These are phyloP conservation scores for Fusarium sp. DNA, from an alignment of 2,329 filamentous ascomycete species.

Conservation along the genomic window DNA sequence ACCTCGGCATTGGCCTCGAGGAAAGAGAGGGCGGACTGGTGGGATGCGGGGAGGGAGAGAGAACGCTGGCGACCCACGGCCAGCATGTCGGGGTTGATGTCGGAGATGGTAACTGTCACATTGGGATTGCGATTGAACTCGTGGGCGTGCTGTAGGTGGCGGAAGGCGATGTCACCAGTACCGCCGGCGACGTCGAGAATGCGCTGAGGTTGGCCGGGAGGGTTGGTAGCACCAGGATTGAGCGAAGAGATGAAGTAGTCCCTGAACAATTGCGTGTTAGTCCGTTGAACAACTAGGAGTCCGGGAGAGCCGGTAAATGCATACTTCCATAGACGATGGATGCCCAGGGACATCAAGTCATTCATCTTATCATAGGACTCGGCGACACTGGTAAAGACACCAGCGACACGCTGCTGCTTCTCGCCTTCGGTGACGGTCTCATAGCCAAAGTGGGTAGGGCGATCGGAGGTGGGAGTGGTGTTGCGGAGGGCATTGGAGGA, in stretches of 20 bases:
- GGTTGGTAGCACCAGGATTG: slow-evolving; percentile 77
- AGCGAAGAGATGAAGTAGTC: slow-evolving; percentile 94
- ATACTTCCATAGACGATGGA: slow-evolving; percentile 93
- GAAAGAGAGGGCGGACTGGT: slow-evolving; percentile 75
- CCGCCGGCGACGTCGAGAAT: slow-evolving; percentile 98
- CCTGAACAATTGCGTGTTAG: slow-evolving; percentile 50
- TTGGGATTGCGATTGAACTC: slow-evolving; percentile 78
- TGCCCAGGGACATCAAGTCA: slow-evolving; percentile 97
- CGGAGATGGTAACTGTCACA: slow-evolving; percentile 88
- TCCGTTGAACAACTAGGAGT: neutral
- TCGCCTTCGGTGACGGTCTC: slow-evolving; percentile 84
- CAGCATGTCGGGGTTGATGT: slow-evolving; percentile 97
- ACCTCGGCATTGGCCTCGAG: slow-evolving; percentile 91
- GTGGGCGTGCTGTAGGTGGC: slow-evolving; percentile 92
- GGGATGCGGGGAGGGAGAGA: slow-evolving; percentile 64
- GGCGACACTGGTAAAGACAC: slow-evolving; percentile 95
- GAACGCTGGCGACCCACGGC: slow-evolving; percentile 87
- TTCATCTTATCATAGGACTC: slow-evolving; percentile 98
- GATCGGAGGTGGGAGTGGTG: slow-evolving; percentile 54
- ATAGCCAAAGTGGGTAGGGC: slow-evolving; percentile 91
- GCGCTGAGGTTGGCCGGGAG: slow-evolving; percentile 64
- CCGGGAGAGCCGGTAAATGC: slow-evolving; percentile 39
- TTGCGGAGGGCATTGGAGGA: slow-evolving; percentile 44
- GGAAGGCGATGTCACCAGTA: slow-evolving; percentile 97
- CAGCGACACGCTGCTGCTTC: slow-evolving; percentile 79